Evolutionary conservation across 345 rosid genomes (phyloP).

Genomic region (Boechera divaricarpa): DNA sequence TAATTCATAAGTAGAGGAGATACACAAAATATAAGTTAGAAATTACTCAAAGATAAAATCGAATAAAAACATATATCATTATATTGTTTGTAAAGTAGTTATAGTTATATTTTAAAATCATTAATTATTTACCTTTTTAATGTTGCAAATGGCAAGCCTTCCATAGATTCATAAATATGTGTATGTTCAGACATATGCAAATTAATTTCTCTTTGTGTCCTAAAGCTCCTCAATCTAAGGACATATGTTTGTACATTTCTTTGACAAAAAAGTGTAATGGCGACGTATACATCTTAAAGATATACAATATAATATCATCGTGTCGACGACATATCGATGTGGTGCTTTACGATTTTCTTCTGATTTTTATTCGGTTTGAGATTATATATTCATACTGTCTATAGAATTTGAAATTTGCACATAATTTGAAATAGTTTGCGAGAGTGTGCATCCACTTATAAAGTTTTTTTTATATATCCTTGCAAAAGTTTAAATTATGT

Average conservation of each 20-base stretch:
- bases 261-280: constrained; percentile 32
- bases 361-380: neutral
- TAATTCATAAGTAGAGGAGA: constrained; percentile 1
- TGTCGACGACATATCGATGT: neutral
- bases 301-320: neutral
- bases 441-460: neutral
- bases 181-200: constrained; percentile 21
- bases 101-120: neutral
- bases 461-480: neutral
- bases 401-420: neutral
- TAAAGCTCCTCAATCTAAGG: constrained; percentile 45
- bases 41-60: neutral
- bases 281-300: constrained; percentile 19
- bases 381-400: neutral
- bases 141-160: constrained; percentile 34
- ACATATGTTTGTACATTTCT: constrained; percentile 27
- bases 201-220: neutral
- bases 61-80: neutral
- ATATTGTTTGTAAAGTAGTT: neutral
- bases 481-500: neutral
- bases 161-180: constrained; percentile 25
- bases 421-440: neutral
- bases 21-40: neutral
- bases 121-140: neutral
- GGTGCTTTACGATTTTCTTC: neutral